Percentiles rank a stretch among this genome's conserved stretches.
Conservation (phyloP, 805 yeast species). For the Starmerella bombi region DNA sequence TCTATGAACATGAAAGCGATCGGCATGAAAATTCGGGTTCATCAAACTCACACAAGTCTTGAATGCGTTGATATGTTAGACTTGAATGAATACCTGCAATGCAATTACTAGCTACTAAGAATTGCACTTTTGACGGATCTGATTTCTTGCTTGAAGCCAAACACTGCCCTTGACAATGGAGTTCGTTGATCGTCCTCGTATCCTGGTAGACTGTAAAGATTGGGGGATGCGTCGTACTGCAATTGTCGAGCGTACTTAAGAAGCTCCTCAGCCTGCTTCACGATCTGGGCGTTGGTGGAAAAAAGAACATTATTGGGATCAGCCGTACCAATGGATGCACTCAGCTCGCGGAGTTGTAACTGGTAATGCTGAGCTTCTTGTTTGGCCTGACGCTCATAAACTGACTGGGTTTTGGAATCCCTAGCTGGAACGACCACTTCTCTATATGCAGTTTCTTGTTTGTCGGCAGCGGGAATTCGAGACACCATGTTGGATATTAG, state of each 20-base stretch:
- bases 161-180: slow-evolving; percentile 2
- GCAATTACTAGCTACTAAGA: slow-evolving; percentile 2
- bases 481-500: slow-evolving; percentile 17
- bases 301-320: slow-evolving; percentile 6
- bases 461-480: slow-evolving; percentile 17
- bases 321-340: background rate
- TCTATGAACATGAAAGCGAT: too few relatives aligned
- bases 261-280: slow-evolving; percentile 13
- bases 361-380: background rate
- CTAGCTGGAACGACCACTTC: slow-evolving; percentile 14
- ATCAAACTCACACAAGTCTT: too few relatives aligned
- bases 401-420: background rate
- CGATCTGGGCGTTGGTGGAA: slow-evolving; percentile 1
- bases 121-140: slow-evolving; percentile 12
- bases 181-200: background rate
- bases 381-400: background rate
- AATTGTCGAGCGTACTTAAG: slow-evolving; percentile 8
- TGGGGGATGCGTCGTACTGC: slow-evolving; percentile 10
- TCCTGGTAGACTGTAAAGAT: background rate
- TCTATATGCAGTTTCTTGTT: slow-evolving; percentile 15
- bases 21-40: too few relatives aligned
- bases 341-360: slow-evolving; percentile 3
- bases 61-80: too few relatives aligned
- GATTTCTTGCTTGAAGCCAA: slow-evolving; percentile 12
- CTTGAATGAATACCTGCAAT: too few relatives aligned